Base-by-base conservation (phyloP, 2,329 filamentous ascomycete genomes). In the Moelleriella libera region DNA sequence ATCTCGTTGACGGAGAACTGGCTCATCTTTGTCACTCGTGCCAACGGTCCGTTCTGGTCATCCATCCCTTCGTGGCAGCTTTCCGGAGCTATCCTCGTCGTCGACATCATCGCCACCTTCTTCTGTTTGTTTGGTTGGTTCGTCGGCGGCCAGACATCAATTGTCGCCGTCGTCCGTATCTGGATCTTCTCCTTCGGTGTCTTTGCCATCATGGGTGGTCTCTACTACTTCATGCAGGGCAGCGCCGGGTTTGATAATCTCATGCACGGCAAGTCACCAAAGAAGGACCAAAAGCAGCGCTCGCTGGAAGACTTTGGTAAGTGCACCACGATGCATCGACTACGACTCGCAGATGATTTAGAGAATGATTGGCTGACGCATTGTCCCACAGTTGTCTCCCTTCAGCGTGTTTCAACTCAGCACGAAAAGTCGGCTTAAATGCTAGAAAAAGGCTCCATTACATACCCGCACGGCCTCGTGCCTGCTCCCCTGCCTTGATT, bases 21-120 rank as follows among this genome's bases (percentile, higher is more conserved):
- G 88, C 77, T 94, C 46, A 95, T 95, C 68, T 94, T 95, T 74
- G 90, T 94, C 69, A 94, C 88, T 54, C 87, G 88, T 75, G 84
- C 87, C 68, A 89, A 89, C 68, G 87, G 88, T 60, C 86, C 87
- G 47, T 90, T 94, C 76, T 94, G 87, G 87, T 88, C 85, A 3
- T 89, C 85, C 29, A 78, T 88, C 50, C 88, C 88, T 50, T 94
- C 87, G 51, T 89, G 86, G 84, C 85, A 94, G 67, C 74, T 94
- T 43, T 66, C 74, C 48, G 82, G 82, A 52, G 88, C 88, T 53
- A 88, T 94, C 54, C 63, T 92, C 44, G 55, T 87, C 45, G 88
- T 94, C 59, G 87, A 94, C 61, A 75, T 92, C 57, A 68, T 94
- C 49, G 87, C 88, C 53, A 94, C 87, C 40, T 75, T 88, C 64